Evolutionary conservation across 805 yeast genomes (phyloP), one percentile per base, ranked within the genome.

Genomic region (Martiniozyma abietophila): DNA sequence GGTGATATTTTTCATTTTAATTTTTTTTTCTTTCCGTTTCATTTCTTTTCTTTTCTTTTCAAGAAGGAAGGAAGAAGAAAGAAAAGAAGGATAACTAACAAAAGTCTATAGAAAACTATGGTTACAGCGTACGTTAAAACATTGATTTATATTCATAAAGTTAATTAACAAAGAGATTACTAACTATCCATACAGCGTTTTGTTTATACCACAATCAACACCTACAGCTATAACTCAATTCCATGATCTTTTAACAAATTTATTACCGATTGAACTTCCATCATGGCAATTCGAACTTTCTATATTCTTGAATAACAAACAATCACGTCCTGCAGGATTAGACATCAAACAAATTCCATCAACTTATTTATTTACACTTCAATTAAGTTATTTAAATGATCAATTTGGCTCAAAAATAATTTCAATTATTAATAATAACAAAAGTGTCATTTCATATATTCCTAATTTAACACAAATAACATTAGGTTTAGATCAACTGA

Each of bases 271-370:
- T 12, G 48, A 67, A 2, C 58, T 69, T 19, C 85, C 74, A 2
- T 66, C 74, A 29, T 82, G 94, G 94, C 63, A 61, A 27, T 76
- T 80, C 45, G 81, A 71, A 33, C 65, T 80, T 43, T 76, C 71
- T 47, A 71, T 83, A 24, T 81, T 75, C 52, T 57, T 81, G 23
- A 77, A 75, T 45, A 82, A 80, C 62, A 54, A 72, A 45, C 59
- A 62, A 58, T 61, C 74, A 14, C 54, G 61, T 21, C 72, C 74
- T 1, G 54, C 50, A 2, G 49, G 58, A 6, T 45, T 53, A 7
- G 43, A 46, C 8, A 53, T 67, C 1, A 53, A 58, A 2, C 67
- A 65, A 27, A 51, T 56, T 10, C 59, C 58, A 6, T 58, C 66
- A 23, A 60, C 66, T 41, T 71, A 62, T 36, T 54, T 74, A 18